Evolutionary conservation across 495 filamentous ascomycete species (phyloP), one percentile per base, ranked within the genome.

Genomic region (Venustampulla echinocandica): DNA sequence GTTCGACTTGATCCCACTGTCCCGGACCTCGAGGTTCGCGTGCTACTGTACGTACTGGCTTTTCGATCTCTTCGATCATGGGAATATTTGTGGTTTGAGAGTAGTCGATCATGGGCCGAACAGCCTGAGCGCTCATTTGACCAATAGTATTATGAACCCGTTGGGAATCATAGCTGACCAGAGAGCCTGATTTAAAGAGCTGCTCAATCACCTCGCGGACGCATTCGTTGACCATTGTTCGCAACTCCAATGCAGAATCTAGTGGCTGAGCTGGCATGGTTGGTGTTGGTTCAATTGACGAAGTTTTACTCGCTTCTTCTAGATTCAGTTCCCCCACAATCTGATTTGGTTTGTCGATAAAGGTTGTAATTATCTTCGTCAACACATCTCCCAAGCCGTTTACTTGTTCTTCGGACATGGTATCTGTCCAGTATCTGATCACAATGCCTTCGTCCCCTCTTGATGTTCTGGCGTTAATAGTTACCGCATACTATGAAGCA

Each of bases 181-280:
- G 10, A n/a, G 27, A 25, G 4, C 25, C 42, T 13, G 28, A 45
- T 18, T 45, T 45, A 22, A 45, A 35, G 4, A 45, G 18, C 35
- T 45, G 42, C 4, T 45, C 42, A 21, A 45, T 45, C 7, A 19
- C 22, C 30, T 45, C 42, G 15, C 42, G 42, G 35, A 45, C 42
- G 25, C 42, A 45, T 30, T 10, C 42, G 4, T 19, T 22, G 30
- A 45, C 15, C 3, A 45, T 19, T 10, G 13, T 22, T 27, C 27
- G 42, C 21, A 45, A 20, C 27, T 45, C 27, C 4, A 9, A 20
- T 21, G 33, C 42, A 6, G 42, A 45, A 2, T 6, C 28, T 22
- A 22, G 20, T 3, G 20, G 11, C 18, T 45, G 25, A 21, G 10
- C 22, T 33, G 18, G 5, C 6, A 21, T 20, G 3, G 33, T 18